Evolutionary conservation across 352 stramenopile genomes (phyloP).

Genomic region (Blastocystis hominis): DNA sequence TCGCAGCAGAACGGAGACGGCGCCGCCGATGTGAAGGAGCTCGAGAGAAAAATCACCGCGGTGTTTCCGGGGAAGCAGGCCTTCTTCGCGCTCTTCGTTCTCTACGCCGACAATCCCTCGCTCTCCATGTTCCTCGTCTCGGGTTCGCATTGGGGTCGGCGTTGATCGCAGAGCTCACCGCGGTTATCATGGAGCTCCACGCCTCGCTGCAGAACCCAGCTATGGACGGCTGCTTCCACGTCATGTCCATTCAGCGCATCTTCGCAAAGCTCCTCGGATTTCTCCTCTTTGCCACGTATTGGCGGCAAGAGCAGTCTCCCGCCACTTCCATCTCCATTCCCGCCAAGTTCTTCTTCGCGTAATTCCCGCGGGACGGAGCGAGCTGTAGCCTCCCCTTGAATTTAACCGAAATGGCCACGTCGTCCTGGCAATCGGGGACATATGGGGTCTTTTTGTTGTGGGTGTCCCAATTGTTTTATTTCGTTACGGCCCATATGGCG

Average conservation of each 20-base stretch:
- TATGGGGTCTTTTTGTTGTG: conserved; percentile 30
- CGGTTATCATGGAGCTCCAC: not conserved
- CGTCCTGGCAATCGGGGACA: not conserved
- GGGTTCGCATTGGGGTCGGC: not conserved
- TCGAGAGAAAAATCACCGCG: not conserved
- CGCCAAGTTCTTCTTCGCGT: not conserved
- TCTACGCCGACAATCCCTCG: not conserved
- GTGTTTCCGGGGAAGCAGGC: conserved; percentile 45
- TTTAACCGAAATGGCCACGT: not conserved
- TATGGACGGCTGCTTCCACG: not conserved
- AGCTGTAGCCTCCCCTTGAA: not conserved
- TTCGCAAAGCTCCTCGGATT: conserved; percentile 29
- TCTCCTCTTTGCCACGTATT: not conserved
- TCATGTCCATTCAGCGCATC: not conserved
- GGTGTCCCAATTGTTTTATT: not conserved
- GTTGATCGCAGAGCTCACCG: not conserved
- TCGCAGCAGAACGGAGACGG: not conserved
- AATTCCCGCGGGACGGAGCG: not conserved
- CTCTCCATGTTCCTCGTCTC: not conserved
- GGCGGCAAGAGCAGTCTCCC: not conserved
- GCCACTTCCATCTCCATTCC: not conserved
- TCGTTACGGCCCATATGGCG: not conserved
- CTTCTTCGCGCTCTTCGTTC: conserved; percentile 42
- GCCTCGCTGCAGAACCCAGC: not conserved
- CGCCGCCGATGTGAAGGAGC: not conserved